These are phyloP conservation scores for Linum trigynum DNA, from an alignment of 345 rosid species.

Conservation along the genomic window DNA sequence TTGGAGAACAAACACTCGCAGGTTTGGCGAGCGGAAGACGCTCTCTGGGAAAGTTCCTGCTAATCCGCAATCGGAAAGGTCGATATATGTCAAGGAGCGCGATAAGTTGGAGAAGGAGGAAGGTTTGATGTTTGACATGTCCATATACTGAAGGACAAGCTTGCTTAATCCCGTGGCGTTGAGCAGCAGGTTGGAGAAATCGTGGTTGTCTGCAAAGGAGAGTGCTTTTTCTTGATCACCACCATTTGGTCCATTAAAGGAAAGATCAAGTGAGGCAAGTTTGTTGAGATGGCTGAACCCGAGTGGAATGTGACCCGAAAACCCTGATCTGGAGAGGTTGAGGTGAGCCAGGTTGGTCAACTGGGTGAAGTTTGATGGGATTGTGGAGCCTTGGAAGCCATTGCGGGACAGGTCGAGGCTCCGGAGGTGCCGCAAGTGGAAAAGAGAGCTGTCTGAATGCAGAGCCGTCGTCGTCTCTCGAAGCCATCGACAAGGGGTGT, in stretches of 20 bases:
- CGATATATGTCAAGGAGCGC: conserved; percentile 6
- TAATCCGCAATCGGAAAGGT: not conserved
- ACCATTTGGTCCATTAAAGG: not conserved
- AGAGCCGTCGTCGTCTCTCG: not conserved
- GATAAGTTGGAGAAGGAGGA: conserved; percentile 3
- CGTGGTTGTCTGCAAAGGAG: not conserved
- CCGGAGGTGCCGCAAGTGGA: conserved; percentile 17
- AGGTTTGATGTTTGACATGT: too few relatives aligned
- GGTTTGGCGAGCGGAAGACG: conserved; percentile 5
- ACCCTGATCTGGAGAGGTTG: not conserved
- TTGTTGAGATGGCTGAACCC: not conserved
- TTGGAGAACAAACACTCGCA: not conserved
- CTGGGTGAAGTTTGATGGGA: conserved; percentile 10
- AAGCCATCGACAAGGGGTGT: conserved; percentile 1
- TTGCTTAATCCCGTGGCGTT: conserved; percentile 11
- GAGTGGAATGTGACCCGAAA: not conserved
- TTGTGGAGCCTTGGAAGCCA: conserved; percentile 3
- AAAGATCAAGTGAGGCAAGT: conserved; percentile 18
- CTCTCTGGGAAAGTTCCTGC: conserved; percentile 11
- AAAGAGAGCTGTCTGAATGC: conserved; percentile 13
- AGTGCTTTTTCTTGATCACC: too few relatives aligned
- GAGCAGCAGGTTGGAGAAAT: not conserved
- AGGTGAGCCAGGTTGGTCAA: conserved; percentile 11
- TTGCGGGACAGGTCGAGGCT: conserved; percentile 22
- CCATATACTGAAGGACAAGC: not conserved